phyloP scores from a whole-genome alignment of 768 basidiomycete species.

The Termitomyces sp. region DNA sequence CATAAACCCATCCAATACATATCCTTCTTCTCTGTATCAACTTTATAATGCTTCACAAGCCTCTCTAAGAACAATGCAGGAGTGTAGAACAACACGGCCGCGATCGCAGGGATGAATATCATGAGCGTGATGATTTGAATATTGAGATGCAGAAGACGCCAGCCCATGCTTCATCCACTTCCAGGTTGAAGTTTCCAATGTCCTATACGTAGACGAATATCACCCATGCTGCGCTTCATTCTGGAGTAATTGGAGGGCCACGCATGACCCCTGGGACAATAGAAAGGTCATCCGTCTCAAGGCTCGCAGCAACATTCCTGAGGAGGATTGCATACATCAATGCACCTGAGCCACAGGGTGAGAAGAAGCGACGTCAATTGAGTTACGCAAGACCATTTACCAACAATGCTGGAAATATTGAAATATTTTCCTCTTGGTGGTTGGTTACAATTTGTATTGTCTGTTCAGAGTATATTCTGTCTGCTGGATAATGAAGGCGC shows the following conservation, averaged over 20 bases:
- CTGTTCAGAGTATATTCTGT: too few species aligned
- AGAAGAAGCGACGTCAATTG: not conserved
- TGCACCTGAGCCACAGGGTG: constrained; percentile 31
- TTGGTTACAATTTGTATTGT: too few species aligned
- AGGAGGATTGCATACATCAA: constrained; percentile 59
- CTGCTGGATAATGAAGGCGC: too few species aligned
- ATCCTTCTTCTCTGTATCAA: constrained; percentile 48
- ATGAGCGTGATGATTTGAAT: constrained; percentile 30
- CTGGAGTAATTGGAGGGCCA: too few species aligned
- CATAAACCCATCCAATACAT: constrained; percentile 66
- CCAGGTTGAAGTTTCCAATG: constrained; percentile 64
- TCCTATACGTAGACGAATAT: constrained; percentile 43
- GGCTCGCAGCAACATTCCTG: constrained; percentile 63
- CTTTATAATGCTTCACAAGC: constrained; percentile 62
- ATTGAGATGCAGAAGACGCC: constrained; percentile 57
- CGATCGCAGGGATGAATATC: constrained; percentile 43
- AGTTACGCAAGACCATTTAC: constrained; percentile 23
- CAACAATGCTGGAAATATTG: constrained; percentile 70
- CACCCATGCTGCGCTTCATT: constrained; percentile 50
- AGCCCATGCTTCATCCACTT: constrained; percentile 60
- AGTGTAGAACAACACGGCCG: constrained; percentile 62
- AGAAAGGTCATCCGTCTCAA: constrained; percentile 87
- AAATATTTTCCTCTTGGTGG: constrained; percentile 48
- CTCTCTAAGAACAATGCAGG: constrained; percentile 55
- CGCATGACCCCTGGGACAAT: constrained; percentile 75